Evolutionary conservation across 768 basidiomycete species (phyloP).

Genomic region (Leccinellum luteum): DNA sequence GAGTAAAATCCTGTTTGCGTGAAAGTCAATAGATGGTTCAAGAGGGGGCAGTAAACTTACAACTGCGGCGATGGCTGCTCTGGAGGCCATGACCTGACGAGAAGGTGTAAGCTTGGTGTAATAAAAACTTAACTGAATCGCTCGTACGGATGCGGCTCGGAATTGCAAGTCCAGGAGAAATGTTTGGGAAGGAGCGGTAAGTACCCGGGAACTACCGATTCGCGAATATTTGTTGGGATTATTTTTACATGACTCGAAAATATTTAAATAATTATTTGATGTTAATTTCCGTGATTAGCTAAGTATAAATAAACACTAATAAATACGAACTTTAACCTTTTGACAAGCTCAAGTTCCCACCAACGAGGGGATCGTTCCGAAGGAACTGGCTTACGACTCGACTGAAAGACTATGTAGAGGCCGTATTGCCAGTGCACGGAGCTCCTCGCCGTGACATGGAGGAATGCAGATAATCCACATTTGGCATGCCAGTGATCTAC

Average conservation of each 20-base stretch:
- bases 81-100: conserved; percentile 58
- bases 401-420: too few species aligned
- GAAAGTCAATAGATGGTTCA: conserved; percentile 1
- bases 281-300: too few species aligned
- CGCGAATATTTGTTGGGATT: conserved; percentile 7
- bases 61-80: conserved; percentile 67
- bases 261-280: too few species aligned
- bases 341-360: neutral
- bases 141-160: conserved; percentile 18
- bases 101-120: neutral
- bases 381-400: neutral
- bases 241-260: conserved; percentile 3
- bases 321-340: too few species aligned
- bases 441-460: neutral
- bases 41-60: conserved; percentile 34
- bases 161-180: conserved; percentile 13
- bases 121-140: neutral
- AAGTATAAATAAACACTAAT: too few species aligned
- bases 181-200: conserved; percentile 6
- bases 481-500: neutral
- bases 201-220: conserved; percentile 31
- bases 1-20: conserved; percentile 68
- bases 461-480: neutral
- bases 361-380: too few species aligned
- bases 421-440: neutral